Base-by-base conservation (phyloP, 1,139 yeast species). In the Yamadazyma spencermartinsiae region DNA sequence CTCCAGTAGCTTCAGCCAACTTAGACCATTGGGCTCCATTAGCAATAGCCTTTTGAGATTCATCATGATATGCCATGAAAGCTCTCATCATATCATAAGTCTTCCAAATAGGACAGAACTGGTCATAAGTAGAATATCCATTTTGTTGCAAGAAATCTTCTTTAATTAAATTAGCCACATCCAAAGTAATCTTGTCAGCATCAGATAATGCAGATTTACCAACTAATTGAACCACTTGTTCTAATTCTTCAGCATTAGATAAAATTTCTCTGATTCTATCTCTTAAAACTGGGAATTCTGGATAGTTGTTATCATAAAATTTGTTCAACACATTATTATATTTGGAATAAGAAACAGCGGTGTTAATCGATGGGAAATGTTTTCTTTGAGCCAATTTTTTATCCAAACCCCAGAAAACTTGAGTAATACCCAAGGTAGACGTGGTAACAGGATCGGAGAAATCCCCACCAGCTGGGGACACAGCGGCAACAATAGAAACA, bases 381-480 rank as follows among this genome's bases (percentile, higher is more conserved):
- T 92, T 92, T 78, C 99, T 89, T 78, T 92, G 99, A 18, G 99
- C 98, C 60, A 92, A 80, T 68, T 92, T 92, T 74, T 92, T 92
- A 70, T 92, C 99, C 68, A 92, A 79, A 69, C 99, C 99, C 99
- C 99, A 92, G 76, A 94, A 92, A 44, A 94, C 99, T 74, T 92
- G 99, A 26, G 98, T 94, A 56, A 92, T 92, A 83, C 97, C 97
- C 59, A 92, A 80, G 34, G 99, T 92, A 10, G 98, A 80, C 25
- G 98, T 92, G 28, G 99, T 92, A 53, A 92, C 99, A 33, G 99
- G 99, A 72, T 92, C 99, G 15, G 98, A 92, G 82, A 92, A 90
- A 76, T 92, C 99, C 83, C 99, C 99, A 81, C 98, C 99, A 43
- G 98, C 98, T 53, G 99, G 99, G 7, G 98, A 90, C 35, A 92